Percentiles rank a stretch among this genome's conserved stretches.
Conservation (phyloP, 2,329 filamentous ascomycete species). For the Cadophora sp. region DNA sequence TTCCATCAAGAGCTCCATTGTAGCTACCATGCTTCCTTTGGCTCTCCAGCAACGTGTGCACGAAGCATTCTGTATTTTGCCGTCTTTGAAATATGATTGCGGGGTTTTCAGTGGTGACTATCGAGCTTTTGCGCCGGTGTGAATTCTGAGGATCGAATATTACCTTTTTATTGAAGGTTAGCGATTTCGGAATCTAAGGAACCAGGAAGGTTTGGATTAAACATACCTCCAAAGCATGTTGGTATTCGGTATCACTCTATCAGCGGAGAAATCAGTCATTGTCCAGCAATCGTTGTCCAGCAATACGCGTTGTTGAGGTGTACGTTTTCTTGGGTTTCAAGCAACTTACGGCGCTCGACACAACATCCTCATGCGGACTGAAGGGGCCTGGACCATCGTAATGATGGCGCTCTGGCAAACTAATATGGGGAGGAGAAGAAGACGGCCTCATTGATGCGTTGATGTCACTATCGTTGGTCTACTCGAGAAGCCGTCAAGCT, state of each 20-base stretch:
- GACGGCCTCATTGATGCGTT: constrained; percentile 27
- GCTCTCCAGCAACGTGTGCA: constrained; percentile 68
- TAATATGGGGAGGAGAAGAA: constrained; percentile 26
- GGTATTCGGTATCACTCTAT: constrained; percentile 42
- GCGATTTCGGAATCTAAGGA: background rate
- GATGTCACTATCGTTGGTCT: constrained; percentile 1
- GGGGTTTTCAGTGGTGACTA: constrained; percentile 58
- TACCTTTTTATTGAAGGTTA: constrained; percentile 49
- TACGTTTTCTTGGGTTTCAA: background rate
- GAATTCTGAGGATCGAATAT: constrained; percentile 66
- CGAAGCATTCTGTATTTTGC: constrained; percentile 64
- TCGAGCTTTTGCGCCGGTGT: constrained; percentile 70
- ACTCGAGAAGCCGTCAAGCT: constrained; percentile 1
- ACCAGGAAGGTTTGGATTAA: background rate
- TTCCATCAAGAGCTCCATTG: constrained; percentile 40
- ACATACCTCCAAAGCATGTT: constrained; percentile 53
- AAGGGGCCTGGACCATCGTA: constrained; percentile 28
- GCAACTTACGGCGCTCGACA: constrained; percentile 10
- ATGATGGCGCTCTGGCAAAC: constrained; percentile 26
- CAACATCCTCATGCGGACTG: constrained; percentile 33
- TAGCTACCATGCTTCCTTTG: constrained; percentile 50
- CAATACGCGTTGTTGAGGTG: background rate
- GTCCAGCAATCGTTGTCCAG: background rate
- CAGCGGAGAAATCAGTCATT: background rate
- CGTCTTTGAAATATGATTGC: constrained; percentile 46